These are phyloP conservation scores for Metschnikowia gelsemii DNA, from an alignment of 805 yeast species.

Conservation along the genomic window DNA sequence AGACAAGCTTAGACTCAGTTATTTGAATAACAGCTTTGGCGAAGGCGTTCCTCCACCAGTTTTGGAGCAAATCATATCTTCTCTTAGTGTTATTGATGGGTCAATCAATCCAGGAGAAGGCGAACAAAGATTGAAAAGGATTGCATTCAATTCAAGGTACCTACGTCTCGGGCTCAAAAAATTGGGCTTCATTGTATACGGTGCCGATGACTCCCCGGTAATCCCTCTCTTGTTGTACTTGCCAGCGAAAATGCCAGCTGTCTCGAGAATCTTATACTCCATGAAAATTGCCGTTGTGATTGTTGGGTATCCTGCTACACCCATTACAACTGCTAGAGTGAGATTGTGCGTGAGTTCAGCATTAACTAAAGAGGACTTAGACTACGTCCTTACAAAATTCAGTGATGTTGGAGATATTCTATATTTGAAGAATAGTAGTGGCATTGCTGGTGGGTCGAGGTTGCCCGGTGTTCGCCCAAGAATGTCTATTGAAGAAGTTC, in stretches of 20 bases:
- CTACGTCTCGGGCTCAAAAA: slow-evolving; percentile 86
- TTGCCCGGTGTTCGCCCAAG: slow-evolving; percentile 59
- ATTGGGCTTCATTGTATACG: slow-evolving; percentile 90
- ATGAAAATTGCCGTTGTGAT: slow-evolving; percentile 89
- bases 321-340: slow-evolving; percentile 82
- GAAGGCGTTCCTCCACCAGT: slow-evolving; percentile 93
- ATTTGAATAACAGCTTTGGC: slow-evolving; percentile 71
- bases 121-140: slow-evolving; percentile 80
- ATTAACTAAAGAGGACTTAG: slow-evolving; percentile 91
- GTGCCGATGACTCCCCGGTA: slow-evolving; percentile 96
- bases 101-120: slow-evolving; percentile 92
- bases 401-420: slow-evolving; percentile 76
- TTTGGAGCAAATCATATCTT: slow-evolving; percentile 78
- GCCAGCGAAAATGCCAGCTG: slow-evolving; percentile 93
- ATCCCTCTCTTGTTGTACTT: slow-evolving; percentile 83
- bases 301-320: slow-evolving; percentile 98
- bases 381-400: slow-evolving; percentile 66
- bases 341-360: slow-evolving; percentile 92
- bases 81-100: slow-evolving; percentile 77
- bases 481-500: slow-evolving; percentile 76
- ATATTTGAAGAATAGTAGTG: slow-evolving; percentile 74
- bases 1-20: slow-evolving; percentile 69
- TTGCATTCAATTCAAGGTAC: slow-evolving; percentile 95
- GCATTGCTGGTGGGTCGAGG: slow-evolving; percentile 69
- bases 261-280: slow-evolving; percentile 76